phyloP scores from a whole-genome alignment of 208 protist species.

The Leishmania amazonensis region DNA sequence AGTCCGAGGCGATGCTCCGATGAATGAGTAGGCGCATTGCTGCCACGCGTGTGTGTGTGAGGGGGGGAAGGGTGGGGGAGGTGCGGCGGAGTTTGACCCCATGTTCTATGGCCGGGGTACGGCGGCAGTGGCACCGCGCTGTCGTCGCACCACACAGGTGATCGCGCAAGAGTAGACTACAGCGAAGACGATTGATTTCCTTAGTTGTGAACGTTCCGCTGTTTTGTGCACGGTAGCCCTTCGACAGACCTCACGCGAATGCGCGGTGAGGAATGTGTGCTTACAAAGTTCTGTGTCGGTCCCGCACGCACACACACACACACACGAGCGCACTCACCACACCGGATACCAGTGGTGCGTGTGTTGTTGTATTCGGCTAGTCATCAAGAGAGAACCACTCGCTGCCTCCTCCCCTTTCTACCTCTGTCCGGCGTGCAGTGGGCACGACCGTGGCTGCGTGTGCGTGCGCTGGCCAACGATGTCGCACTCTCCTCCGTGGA shows the following conservation, averaged over 20 bases:
- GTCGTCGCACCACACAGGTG: background rate
- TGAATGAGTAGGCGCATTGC: too few species aligned
- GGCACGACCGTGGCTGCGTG: background rate
- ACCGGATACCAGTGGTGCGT: too few species aligned
- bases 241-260: background rate
- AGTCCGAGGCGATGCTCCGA: too few species aligned
- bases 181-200: background rate
- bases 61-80: too few species aligned
- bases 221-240: background rate
- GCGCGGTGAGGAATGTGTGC: too few species aligned
- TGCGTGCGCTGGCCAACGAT: background rate
- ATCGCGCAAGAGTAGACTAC: background rate
- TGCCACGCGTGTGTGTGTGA: too few species aligned
- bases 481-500: background rate
- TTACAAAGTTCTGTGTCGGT: background rate
- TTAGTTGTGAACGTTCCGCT: background rate
- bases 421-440: background rate
- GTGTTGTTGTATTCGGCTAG: too few species aligned
- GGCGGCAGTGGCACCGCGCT: background rate
- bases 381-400: too few species aligned
- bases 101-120: background rate
- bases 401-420: too few species aligned
- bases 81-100: too few species aligned
- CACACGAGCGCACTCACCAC: too few species aligned
- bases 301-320: too few species aligned